Evolutionary conservation across 73 alveolate genomes (phyloP).

Genomic region (Urostyla sp.): DNA sequence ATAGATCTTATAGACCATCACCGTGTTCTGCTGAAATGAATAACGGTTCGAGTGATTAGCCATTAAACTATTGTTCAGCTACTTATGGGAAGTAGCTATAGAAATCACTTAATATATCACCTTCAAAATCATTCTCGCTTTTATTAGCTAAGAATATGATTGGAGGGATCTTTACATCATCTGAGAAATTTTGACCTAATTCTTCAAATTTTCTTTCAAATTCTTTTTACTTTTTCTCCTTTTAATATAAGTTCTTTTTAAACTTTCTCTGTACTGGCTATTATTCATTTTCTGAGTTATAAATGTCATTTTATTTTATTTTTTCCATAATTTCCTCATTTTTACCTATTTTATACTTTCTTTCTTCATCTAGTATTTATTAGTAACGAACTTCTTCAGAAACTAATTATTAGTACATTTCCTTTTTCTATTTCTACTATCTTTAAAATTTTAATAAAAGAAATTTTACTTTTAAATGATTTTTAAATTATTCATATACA

Average conservation of each 20-base stretch:
- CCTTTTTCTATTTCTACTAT: neutral
- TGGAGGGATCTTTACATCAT: conserved; percentile 56
- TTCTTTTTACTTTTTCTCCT: conserved; percentile 27
- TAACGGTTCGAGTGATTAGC: conserved; percentile 69
- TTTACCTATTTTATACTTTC: neutral
- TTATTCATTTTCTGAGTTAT: neutral
- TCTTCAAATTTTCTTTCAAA: conserved; percentile 23
- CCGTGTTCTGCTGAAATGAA: conserved; percentile 91
- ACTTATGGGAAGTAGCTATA: conserved; percentile 64
- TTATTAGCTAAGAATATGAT: conserved; percentile 74
- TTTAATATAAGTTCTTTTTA: neutral
- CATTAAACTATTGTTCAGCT: conserved; percentile 9
- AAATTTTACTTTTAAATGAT: neutral
- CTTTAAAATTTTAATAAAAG: neutral
- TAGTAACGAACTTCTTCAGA: conserved; percentile 11
- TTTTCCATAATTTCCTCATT: neutral
- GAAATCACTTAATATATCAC: conserved; percentile 74
- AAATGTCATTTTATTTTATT: neutral
- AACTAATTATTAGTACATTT: neutral
- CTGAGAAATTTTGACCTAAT: conserved; percentile 13
- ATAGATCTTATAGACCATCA: conserved; percentile 84
- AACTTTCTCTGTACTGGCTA: neutral
- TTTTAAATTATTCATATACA: neutral
- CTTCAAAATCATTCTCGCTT: conserved; percentile 81
- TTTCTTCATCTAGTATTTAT: conserved; percentile 1